A percentile compares a stretch with the other conserved stretches of the same genome.
These are phyloP conservation scores for Neoboletus magnificus DNA, from an alignment of 768 basidiomycete genomes.

Conservation along the genomic window DNA sequence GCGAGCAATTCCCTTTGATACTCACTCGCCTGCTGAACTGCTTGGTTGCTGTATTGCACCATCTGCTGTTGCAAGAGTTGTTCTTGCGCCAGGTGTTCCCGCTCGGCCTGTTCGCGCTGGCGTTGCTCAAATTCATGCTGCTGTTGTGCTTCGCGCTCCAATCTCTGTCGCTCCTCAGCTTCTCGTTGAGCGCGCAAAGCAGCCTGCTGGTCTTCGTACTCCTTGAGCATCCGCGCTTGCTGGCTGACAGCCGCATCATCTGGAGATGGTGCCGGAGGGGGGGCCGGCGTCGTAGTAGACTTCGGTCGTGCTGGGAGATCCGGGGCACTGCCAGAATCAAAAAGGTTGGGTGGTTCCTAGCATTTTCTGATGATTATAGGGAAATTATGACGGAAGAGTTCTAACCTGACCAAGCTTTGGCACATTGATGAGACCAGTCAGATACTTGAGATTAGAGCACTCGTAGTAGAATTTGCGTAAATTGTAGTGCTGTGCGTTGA, in stretches of 20 bases:
- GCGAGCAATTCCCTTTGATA: conserved; percentile 87
- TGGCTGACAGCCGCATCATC: conserved; percentile 74
- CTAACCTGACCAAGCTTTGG: conserved; percentile 89
- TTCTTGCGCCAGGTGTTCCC: conserved; percentile 86
- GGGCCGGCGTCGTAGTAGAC: conserved; percentile 49
- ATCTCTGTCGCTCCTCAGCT: conserved; percentile 76
- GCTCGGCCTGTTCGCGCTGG: conserved; percentile 83
- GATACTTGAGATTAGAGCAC: conserved; percentile 96
- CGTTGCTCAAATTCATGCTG: conserved; percentile 88
- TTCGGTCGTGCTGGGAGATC: conserved; percentile 84
- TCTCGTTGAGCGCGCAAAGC: conserved; percentile 79
- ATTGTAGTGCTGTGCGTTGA: conserved; percentile 86
- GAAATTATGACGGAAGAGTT: not conserved
- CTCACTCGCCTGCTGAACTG: conserved; percentile 71
- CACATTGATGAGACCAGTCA: conserved; percentile 96
- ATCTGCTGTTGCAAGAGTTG: conserved; percentile 81
- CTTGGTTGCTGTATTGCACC: conserved; percentile 75
- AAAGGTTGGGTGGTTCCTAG: conserved; percentile 94
- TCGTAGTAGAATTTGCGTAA: conserved; percentile 99
- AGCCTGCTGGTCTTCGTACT: conserved; percentile 95
- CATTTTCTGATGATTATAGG: not conserved
- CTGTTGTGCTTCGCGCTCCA: conserved; percentile 73
- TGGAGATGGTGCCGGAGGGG: conserved; percentile 72
- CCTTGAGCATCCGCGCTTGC: conserved; percentile 90
- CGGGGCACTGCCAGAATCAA: conserved; percentile 78